Base-by-base conservation (phyloP, 2,329 filamentous ascomycete genomes). In the Ascochyta clinopodiicola region DNA sequence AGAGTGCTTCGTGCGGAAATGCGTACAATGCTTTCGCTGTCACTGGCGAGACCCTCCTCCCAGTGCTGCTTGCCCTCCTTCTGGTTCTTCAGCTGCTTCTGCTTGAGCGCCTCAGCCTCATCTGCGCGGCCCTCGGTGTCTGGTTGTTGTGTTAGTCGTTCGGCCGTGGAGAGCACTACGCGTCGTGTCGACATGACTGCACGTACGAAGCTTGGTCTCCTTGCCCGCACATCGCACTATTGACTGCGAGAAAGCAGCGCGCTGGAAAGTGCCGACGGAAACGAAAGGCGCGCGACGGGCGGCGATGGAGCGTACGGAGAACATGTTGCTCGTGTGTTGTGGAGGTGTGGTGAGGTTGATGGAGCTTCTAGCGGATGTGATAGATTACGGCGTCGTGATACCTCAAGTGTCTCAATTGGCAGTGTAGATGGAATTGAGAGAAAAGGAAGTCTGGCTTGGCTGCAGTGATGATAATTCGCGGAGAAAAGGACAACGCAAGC, bases 141-240 rank as follows among this genome's bases (percentile, higher is more conserved):
- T 74, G 42, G 38, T 24, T 25, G 13, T 2, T 15, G 3, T 10
- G 42, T 65, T 56, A 68, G 60, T 51, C n/a, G 25, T 25, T 42
- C 15, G 37, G 31, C 37, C 25, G 36, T 24, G 25, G 46, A 46
- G 22, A 50, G 21, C 32, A 34, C 19, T 25, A 21, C 19, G 29
- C 19, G 37, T 50, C 25, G 19, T 37, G n/a, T 47, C 19, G 44
- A 42, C 31, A 12, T 25, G 42, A 19, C 10, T 48, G 9, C 15
- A 62, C 78, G 36, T 78, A 81, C 79, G 71, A 32, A 79, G 72
- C 51, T 71, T 67, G 35, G 71, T 69, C 65, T 81, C 79, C 70
- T 81, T 81, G 55, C 77, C 77, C 22, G 72, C 74, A 46, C 60
- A 51, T 34, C 75, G 63, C n/a, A 72, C 66, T 55, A 71, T 73